Evolutionary conservation across 2,329 filamentous ascomycete genomes (phyloP).

Genomic region (Ophidiomyces ophidiicola): DNA sequence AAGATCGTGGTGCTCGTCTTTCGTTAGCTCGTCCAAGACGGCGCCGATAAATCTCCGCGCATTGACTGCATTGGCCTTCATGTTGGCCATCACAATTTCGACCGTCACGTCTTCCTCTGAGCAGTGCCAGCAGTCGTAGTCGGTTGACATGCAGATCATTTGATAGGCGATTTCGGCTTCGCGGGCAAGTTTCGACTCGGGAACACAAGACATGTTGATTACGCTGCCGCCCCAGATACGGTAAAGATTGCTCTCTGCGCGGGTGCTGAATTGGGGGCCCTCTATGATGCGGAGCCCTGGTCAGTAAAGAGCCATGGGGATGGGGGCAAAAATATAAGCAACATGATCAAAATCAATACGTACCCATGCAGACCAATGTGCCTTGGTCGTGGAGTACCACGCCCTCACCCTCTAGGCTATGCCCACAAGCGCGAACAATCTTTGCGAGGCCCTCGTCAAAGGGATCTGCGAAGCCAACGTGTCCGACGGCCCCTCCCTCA

Average conservation of each 20-base stretch:
- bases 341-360: conserved; percentile 21
- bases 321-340: conserved; percentile 1
- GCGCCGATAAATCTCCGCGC: conserved; percentile 73
- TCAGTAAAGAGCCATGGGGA: background rate
- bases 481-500: conserved; percentile 66
- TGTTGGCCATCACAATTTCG: conserved; percentile 92
- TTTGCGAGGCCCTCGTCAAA: conserved; percentile 70
- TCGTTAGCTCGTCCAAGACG: conserved; percentile 67
- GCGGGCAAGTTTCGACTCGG: conserved; percentile 88
- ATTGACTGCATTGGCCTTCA: conserved; percentile 85
- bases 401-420: conserved; percentile 66
- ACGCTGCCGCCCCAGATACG: conserved; percentile 84
- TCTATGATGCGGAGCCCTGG: conserved; percentile 41
- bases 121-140: conserved; percentile 94
- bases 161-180: conserved; percentile 96
- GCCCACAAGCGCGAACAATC: conserved; percentile 66
- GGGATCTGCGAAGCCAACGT: conserved; percentile 90
- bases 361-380: conserved; percentile 83
- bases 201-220: conserved; percentile 96
- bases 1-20: conserved; percentile 61
- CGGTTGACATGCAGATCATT: conserved; percentile 98
- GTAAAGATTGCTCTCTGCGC: conserved; percentile 92
- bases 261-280: conserved; percentile 95
- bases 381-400: conserved; percentile 74
- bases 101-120: conserved; percentile 71